Evolutionary conservation across 2,329 filamentous ascomycete species (phyloP), one percentile per base, ranked within the genome.

Genomic region (Lomentospora prolificans): DNA sequence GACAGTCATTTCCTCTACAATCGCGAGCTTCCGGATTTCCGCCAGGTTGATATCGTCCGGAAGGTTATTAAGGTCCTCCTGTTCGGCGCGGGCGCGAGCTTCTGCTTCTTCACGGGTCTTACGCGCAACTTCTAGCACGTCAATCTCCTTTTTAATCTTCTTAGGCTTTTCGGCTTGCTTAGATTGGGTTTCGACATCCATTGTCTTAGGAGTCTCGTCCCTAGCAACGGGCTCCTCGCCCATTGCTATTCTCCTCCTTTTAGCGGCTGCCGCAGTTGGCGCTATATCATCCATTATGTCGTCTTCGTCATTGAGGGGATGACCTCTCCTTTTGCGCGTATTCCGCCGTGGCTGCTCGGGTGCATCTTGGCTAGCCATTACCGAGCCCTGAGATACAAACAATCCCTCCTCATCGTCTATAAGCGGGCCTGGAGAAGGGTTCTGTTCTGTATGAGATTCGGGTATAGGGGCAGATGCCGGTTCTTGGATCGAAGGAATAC

Each of bases 1-100:
- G 0, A 96, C 66, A 7, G 86, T 77, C 70, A 95, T 88, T 60
- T 86, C 80, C 64, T 94, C 89, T 1, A 95, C 79, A 14, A 90
- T 81, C 3, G 87, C 86, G 2, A 95, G 73, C 12, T 85, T 82
- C 25, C 84, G 84, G 58, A 96, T 84, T 44, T 86, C 80, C 1
- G 82, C 79, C 28, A 95, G 78, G 58, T 91, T 84, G 55, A 92
- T 81, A 58, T 85, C 81, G 2, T 75, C 87, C 44, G 64, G 79
- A 60, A 70, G 75, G 63, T 68, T 77, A 61, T 66, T 83, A 51
- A 74, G 69, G 27, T 77, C 75, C 58, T 79, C 77, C 12, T 74
- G 74, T 63, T 85, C 81, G 1, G 74, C 75, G 22, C 72, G 73
- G 3, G 76, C 75, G 1, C 70, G 74, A n/a, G 84, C 83, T 63